A percentile compares a stretch with the other conserved stretches of the same genome.
phyloP scores from a whole-genome alignment of 2,329 filamentous ascomycete genomes.

The Mycosphaerelloides madeirae region DNA sequence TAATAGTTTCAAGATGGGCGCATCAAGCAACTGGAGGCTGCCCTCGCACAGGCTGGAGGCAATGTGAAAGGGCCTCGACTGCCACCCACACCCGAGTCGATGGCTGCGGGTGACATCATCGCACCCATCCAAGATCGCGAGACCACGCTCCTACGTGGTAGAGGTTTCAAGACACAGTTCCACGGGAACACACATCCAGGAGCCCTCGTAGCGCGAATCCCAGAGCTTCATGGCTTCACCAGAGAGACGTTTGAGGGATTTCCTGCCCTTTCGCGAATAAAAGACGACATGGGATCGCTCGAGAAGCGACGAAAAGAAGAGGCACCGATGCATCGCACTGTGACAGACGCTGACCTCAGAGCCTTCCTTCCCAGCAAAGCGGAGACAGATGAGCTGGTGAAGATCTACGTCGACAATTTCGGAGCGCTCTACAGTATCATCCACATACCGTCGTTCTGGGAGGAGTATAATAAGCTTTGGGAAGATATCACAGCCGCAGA shows the following conservation, averaged over 20 bases:
- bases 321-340: slow-evolving; percentile 17
- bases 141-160: slow-evolving; percentile 41
- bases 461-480: slow-evolving; percentile 49
- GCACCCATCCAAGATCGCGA: slow-evolving; percentile 30
- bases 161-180: slow-evolving; percentile 43
- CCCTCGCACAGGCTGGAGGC: slow-evolving; percentile 18
- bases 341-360: slow-evolving; percentile 33
- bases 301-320: slow-evolving; percentile 22
- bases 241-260: slow-evolving; percentile 33
- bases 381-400: slow-evolving; percentile 40
- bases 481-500: slow-evolving; percentile 24
- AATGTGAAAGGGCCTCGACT: slow-evolving; percentile 13
- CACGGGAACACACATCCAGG: slow-evolving; percentile 41
- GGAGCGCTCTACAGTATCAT: slow-evolving; percentile 51
- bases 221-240: slow-evolving; percentile 27
- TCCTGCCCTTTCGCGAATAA: slow-evolving; percentile 26
- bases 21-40: slow-evolving; percentile 28
- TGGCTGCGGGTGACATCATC: slow-evolving; percentile 9
- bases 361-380: slow-evolving; percentile 34
- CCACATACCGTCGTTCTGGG: slow-evolving; percentile 50
- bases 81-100: slow-evolving; percentile 26
- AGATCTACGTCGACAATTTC: slow-evolving; percentile 48
- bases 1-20: slow-evolving; percentile 20
- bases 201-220: slow-evolving; percentile 26
- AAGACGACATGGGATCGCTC: slow-evolving; percentile 24